phyloP scores from a whole-genome alignment of 1,139 yeast species.

The Pichia sp. region DNA sequence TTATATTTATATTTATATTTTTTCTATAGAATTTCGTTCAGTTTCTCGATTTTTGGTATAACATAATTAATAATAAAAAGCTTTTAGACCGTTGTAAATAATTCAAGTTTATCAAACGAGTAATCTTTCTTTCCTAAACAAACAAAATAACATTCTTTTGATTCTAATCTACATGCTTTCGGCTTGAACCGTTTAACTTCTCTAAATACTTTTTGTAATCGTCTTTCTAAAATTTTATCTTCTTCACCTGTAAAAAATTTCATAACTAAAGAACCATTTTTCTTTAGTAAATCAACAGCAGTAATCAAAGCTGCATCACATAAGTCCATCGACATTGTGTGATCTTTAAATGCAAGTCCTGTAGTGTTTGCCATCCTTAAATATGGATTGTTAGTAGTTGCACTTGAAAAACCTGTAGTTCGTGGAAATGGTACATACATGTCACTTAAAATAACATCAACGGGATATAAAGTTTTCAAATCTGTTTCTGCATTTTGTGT shows the following conservation, averaged over 20 bases:
- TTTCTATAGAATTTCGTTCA: background rate
- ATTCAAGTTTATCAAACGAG: conserved; percentile 40
- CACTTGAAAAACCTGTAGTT: conserved; percentile 55
- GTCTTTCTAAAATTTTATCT: conserved; percentile 47
- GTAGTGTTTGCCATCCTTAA: conserved; percentile 70
- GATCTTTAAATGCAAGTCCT: conserved; percentile 59
- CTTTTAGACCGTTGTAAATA: conserved; percentile 31
- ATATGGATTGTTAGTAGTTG: conserved; percentile 74
- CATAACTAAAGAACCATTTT: conserved; percentile 68
- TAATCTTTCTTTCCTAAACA: conserved; percentile 44
- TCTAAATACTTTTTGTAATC: conserved; percentile 55
- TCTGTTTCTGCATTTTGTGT: conserved; percentile 1
- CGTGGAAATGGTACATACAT: conserved; percentile 75
- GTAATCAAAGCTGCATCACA: conserved; percentile 87
- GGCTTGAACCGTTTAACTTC: conserved; percentile 56
- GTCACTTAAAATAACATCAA: conserved; percentile 78
- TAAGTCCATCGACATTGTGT: conserved; percentile 61
- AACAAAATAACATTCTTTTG: conserved; percentile 67
- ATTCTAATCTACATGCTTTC: conserved; percentile 51
- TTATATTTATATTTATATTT: background rate
- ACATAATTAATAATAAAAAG: background rate
- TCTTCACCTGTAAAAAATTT: conserved; percentile 70
- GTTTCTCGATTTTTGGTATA: background rate
- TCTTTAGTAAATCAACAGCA: conserved; percentile 59
- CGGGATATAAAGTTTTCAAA: conserved; percentile 30